Evolutionary conservation across 2,329 filamentous ascomycete species (phyloP).

Genomic region (Magnaporthales sp.): DNA sequence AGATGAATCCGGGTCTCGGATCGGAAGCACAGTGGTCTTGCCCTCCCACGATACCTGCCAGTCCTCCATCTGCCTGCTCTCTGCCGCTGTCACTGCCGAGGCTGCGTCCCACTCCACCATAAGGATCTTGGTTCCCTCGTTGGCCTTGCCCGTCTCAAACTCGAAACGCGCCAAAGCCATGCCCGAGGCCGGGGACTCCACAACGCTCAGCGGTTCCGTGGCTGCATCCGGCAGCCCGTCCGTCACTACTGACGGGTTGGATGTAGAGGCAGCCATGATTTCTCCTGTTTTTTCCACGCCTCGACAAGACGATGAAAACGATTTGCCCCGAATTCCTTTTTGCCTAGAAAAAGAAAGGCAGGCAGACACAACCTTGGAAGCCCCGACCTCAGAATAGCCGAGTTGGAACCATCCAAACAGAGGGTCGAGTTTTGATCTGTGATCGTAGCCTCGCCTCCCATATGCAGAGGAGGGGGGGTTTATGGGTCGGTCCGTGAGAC

Average conservation of each 20-base stretch:
- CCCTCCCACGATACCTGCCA: constrained; percentile 84
- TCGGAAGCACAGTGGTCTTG: constrained; percentile 63
- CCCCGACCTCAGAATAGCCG: not conserved
- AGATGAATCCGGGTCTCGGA: constrained; percentile 42
- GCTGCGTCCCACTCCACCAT: constrained; percentile 79
- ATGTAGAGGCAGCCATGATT: constrained; percentile 7
- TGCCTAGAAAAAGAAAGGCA: not conserved
- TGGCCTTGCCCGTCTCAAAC: constrained; percentile 67
- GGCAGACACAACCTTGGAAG: not conserved
- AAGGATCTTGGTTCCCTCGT: constrained; percentile 81
- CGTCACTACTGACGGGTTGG: constrained; percentile 1
- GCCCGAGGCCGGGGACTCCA: constrained; percentile 34
- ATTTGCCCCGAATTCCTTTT: not conserved
- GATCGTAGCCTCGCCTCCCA: not conserved
- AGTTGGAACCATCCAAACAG: not conserved
- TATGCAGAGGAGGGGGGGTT: not conserved
- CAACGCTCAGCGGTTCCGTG: constrained; percentile 14
- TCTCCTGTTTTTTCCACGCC: not conserved
- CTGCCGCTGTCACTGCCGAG: constrained; percentile 23
- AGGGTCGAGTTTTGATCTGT: not conserved
- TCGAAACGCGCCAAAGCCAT: constrained; percentile 66
- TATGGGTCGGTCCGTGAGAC: not conserved
- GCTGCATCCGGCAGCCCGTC: not conserved
- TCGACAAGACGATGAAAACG: not conserved
- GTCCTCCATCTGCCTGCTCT: constrained; percentile 33